phyloP scores from a whole-genome alignment of 2,329 filamentous ascomycete species.

The Apiospora pterosperma region DNA sequence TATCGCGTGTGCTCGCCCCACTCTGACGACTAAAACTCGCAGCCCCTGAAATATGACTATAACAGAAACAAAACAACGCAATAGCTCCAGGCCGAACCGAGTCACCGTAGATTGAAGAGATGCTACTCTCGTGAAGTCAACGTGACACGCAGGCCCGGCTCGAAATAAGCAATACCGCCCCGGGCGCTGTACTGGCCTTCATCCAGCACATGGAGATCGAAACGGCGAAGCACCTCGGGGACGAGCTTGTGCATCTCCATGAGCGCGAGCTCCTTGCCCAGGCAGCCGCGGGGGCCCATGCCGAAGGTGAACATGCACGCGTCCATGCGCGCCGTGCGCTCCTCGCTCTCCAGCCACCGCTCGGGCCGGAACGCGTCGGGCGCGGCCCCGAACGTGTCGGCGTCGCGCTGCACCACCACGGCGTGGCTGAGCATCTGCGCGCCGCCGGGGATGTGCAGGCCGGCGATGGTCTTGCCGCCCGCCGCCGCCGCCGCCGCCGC shows the following conservation, averaged over 20 bases:
- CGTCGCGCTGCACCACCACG: not conserved
- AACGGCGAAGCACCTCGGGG: not conserved
- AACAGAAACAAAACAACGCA: too few species aligned
- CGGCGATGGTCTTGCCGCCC: not conserved
- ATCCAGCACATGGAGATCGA: not conserved
- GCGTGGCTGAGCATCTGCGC: not conserved
- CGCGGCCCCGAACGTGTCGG: not conserved
- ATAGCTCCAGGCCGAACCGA: too few species aligned
- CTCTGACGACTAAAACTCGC: too few species aligned
- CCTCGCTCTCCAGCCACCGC: not conserved
- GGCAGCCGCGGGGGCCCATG: not conserved
- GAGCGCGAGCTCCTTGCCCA: conserved; percentile 1
- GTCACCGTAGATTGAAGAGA: too few species aligned
- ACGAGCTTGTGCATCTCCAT: conserved; percentile 1
- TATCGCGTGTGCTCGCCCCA: too few species aligned
- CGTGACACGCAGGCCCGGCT: not conserved
- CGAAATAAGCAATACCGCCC: not conserved
- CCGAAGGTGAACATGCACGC: not conserved
- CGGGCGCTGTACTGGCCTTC: not conserved
- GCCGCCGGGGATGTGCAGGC: not conserved
- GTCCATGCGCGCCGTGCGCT: not conserved
- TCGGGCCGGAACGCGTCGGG: not conserved
- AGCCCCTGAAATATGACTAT: too few species aligned
- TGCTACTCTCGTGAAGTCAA: not conserved
- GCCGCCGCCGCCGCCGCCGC: not conserved